Evolutionary conservation across 176 grass and related monocot species (phyloP), one percentile per base, ranked within the genome.

Genomic region (Calamus simplicifolius): DNA sequence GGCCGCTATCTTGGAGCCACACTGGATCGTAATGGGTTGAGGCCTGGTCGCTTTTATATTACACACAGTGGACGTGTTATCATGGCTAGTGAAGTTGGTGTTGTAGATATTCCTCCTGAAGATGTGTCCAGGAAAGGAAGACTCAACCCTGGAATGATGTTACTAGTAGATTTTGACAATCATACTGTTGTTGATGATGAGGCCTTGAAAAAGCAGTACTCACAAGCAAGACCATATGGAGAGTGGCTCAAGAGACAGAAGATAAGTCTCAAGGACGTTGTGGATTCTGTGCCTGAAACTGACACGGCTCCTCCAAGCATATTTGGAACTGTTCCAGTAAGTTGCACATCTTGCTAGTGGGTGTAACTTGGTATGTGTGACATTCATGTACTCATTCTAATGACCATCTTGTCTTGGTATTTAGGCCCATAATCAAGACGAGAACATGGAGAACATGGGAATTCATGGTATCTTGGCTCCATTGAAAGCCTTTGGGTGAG

Each of bases 71-170:
- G 84, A 29, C 83, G 93, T 50, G 93, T 98, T 59, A 85, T 98
- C 50, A 98, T 98, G 93, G 93, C 79, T 28, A 98, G 93, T 60
- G 93, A 98, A 85, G 93, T 98, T 50, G 93, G 93, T 61, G 87
- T 98, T 55, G 93, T 98, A 4, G 81, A 98, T 77, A 70, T 98
- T 81, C 76, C 87, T 74, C 63, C 93, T 5, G 63, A 78, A 71
- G 87, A 98, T 64, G 87, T 98, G 48, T 61, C 73, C 28, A 89
- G 82, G 70, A 98, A 98, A 73, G 93, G 93, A 59, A 84, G 93
- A 29, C 70, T 98, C 16, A 92, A 98, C 67, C 93, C 93, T 70
- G 93, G 93, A 67, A 98, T 98, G 93, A 98, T 98, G 93, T 62
- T 98, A 19, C 70, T 98, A 27, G 93, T 98, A 49, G 93, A 98